These are phyloP conservation scores for Cenchrus purpureus DNA, from an alignment of 176 grass and related monocot genomes.

Conservation along the genomic window DNA sequence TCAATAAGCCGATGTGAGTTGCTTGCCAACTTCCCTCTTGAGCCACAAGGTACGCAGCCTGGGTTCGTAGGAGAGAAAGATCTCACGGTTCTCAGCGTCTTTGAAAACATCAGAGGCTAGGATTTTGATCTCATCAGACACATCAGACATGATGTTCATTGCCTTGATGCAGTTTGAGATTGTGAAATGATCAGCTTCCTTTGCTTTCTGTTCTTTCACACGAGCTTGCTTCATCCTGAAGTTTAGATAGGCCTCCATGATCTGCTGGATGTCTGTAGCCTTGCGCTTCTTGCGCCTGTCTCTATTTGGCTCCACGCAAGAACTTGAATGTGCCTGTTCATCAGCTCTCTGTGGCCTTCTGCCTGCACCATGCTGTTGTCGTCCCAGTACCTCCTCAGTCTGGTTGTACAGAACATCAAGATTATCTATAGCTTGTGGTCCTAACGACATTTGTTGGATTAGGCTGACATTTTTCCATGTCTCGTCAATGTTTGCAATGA, in stretches of 20 bases:
- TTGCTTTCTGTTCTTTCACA: slow-evolving; percentile 40
- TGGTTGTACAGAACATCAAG: slow-evolving; percentile 43
- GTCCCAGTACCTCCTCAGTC: slow-evolving; percentile 40
- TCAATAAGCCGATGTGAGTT: neutral
- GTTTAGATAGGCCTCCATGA: slow-evolving; percentile 50
- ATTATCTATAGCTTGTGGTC: slow-evolving; percentile 33
- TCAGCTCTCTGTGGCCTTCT: slow-evolving; percentile 25
- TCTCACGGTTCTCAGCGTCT: slow-evolving; percentile 52
- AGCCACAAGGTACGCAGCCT: slow-evolving; percentile 50
- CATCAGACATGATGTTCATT: slow-evolving; percentile 37
- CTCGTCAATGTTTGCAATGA: slow-evolving; percentile 24
- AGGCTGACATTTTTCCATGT: slow-evolving; percentile 39
- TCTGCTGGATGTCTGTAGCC: slow-evolving; percentile 44
- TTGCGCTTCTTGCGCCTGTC: slow-evolving; percentile 52
- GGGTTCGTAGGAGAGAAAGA: slow-evolving; percentile 54
- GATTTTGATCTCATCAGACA: slow-evolving; percentile 54
- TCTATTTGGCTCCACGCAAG: slow-evolving; percentile 49
- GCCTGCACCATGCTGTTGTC: slow-evolving; percentile 13
- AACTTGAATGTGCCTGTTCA: slow-evolving; percentile 50
- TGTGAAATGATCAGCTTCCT: slow-evolving; percentile 38
- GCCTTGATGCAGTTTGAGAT: slow-evolving; percentile 51
- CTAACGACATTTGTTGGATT: slow-evolving; percentile 19
- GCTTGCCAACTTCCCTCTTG: slow-evolving; percentile 51
- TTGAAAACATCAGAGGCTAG: slow-evolving; percentile 61
- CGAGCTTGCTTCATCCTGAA: slow-evolving; percentile 57